phyloP scores from a whole-genome alignment of 164 flowering plant species.

The Sextonia rubra region DNA sequence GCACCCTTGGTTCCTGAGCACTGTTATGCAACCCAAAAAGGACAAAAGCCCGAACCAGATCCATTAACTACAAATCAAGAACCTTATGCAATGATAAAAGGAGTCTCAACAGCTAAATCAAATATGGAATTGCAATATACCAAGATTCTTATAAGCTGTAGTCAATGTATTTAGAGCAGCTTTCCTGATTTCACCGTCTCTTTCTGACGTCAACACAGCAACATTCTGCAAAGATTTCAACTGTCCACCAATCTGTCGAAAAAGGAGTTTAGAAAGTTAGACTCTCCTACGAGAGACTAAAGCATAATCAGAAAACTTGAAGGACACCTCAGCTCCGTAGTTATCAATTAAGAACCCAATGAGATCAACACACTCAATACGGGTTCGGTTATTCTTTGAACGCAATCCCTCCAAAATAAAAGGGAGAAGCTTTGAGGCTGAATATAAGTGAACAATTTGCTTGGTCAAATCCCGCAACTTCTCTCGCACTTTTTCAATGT shows the following conservation, averaged over 20 bases:
- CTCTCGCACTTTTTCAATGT: constrained; percentile 90
- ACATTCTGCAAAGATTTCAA: constrained; percentile 84
- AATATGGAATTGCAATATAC: constrained; percentile 32
- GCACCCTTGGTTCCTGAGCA: neutral
- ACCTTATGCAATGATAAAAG: neutral
- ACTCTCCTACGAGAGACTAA: neutral
- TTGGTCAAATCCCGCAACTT: constrained; percentile 86
- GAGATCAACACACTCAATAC: constrained; percentile 89
- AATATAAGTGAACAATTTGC: constrained; percentile 58
- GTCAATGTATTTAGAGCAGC: constrained; percentile 91
- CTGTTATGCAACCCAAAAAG: neutral
- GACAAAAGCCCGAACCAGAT: neutral
- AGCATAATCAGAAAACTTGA: neutral
- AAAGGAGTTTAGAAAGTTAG: neutral
- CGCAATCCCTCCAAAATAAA: constrained; percentile 92
- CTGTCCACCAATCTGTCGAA: constrained; percentile 72
- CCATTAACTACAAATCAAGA: neutral
- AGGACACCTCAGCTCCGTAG: constrained; percentile 72
- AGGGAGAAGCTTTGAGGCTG: constrained; percentile 75
- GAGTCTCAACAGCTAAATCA: neutral
- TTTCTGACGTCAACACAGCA: constrained; percentile 92
- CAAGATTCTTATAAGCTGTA: constrained; percentile 88
- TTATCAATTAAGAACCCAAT: constrained; percentile 78
- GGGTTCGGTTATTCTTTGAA: constrained; percentile 86
- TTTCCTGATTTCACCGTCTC: constrained; percentile 96